These are phyloP conservation scores for Cercophora scortea DNA, from an alignment of 495 filamentous ascomycete genomes.

Conservation along the genomic window DNA sequence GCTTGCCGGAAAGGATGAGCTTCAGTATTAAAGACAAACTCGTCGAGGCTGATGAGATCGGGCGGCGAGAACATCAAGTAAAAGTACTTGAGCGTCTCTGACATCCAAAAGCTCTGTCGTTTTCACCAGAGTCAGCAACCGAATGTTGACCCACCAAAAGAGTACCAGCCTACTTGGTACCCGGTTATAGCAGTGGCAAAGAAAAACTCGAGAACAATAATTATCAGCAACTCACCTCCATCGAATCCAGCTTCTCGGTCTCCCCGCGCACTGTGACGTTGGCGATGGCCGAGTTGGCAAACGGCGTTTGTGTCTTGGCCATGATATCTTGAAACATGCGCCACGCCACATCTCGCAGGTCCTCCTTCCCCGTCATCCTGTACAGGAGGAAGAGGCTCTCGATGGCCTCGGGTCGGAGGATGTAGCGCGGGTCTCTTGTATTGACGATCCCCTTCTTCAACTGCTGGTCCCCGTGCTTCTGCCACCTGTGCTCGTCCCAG, in stretches of 20 bases:
- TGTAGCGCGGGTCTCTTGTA: slow-evolving; percentile 52
- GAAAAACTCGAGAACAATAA: background rate
- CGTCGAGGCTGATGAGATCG: slow-evolving; percentile 56
- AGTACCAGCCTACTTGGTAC: no score
- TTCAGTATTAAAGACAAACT: slow-evolving; percentile 79
- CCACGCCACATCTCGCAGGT: slow-evolving; percentile 49
- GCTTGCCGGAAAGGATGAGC: slow-evolving; percentile 55
- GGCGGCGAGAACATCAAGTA: slow-evolving; percentile 77
- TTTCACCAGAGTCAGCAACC: background rate
- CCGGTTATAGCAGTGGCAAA: background rate
- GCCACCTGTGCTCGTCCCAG: slow-evolving; percentile 29
- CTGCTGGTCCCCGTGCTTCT: slow-evolving; percentile 25
- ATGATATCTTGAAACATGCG: slow-evolving; percentile 46
- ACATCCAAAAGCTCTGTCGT: slow-evolving; percentile 37
- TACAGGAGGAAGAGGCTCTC: slow-evolving; percentile 63
- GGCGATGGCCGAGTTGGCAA: slow-evolving; percentile 40
- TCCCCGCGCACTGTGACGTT: slow-evolving; percentile 24
- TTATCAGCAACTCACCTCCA: slow-evolving; percentile 25
- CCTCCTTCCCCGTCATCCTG: slow-evolving; percentile 46
- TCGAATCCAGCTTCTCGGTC: slow-evolving; percentile 31
- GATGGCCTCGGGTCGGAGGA: slow-evolving; percentile 61
- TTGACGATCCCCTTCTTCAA: slow-evolving; percentile 55
- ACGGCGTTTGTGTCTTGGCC: slow-evolving; percentile 34
- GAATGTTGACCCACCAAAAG: no score
- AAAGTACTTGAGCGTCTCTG: slow-evolving; percentile 48